These are phyloP conservation scores for Ceriops decandra DNA, from an alignment of 345 rosid genomes.

Conservation along the genomic window DNA sequence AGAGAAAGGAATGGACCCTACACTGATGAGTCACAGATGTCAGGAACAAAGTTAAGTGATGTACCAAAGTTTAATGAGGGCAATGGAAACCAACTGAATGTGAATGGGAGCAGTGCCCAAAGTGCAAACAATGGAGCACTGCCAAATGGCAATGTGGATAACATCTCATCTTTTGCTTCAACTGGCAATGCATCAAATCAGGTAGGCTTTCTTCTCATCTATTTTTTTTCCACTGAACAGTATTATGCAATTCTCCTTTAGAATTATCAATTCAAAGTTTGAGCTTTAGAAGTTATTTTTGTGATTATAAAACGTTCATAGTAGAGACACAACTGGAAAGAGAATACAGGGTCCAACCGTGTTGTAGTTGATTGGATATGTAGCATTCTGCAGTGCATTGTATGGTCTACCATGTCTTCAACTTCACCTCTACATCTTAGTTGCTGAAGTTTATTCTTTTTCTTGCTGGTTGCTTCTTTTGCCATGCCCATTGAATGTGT, in stretches of 20 bases:
- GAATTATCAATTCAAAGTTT: neutral
- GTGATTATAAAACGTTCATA: neutral
- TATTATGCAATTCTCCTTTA: neutral
- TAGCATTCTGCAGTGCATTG: too few relatives aligned
- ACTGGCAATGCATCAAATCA: constrained; percentile 44
- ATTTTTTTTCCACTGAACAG: neutral
- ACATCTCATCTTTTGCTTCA: constrained; percentile 40
- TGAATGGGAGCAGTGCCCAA: constrained; percentile 37
- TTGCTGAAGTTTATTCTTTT: neutral
- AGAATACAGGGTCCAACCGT: too few relatives aligned
- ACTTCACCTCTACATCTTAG: too few relatives aligned
- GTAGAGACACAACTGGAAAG: neutral
- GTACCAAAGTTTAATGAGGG: constrained; percentile 50
- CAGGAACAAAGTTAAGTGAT: constrained; percentile 49
- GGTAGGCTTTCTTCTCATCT: constrained; percentile 34
- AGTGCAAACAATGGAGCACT: constrained; percentile 32
- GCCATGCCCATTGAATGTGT: neutral
- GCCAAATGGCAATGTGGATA: constrained; percentile 54
- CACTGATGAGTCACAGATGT: constrained; percentile 46
- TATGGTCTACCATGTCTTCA: too few relatives aligned
- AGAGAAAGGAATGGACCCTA: constrained; percentile 64
- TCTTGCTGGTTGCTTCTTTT: neutral
- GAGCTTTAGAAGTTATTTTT: neutral
- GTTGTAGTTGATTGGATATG: too few relatives aligned
- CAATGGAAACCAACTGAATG: constrained; percentile 51